Evolutionary conservation across 2,329 filamentous ascomycete species (phyloP), one percentile per base, ranked within the genome.

Genomic region (Truncatella angustata): DNA sequence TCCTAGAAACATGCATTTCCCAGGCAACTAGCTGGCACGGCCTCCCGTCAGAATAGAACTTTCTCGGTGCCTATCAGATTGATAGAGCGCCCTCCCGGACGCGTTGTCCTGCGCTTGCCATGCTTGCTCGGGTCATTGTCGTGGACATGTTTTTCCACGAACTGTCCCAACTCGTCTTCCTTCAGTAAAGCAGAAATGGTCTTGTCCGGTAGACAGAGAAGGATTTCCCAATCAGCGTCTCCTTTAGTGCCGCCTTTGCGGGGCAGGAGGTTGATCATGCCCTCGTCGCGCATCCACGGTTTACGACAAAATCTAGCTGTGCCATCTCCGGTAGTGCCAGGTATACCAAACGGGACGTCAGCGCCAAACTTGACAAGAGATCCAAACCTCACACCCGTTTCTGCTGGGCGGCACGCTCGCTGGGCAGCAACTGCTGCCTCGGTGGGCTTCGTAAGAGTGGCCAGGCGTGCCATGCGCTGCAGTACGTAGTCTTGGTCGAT

Each of bases 331-430:
- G 9, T 24, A n/a, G 54, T 47, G 12, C 57, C 57, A 3, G 57
- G 55, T 37, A 59, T 58, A 14, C 52, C 49, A 40, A 58, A 59
- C n/a, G 50, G 14, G 23, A 52, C 21, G n/a, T 55, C 51, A n/a
- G 57, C 57, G n/a, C 46, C 50, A 21, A 32, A 26, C 11, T 46
- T 28, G 3, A 43, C 40, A 12, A 45, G 51, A 20, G 49, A 54
- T 5, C 23, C 26, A 30, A 49, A 16, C 20, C 44, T 35, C 26
- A 46, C 32, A 10, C 49, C 37, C 20, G 12, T 24, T 26, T 32
- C 14, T 26, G 39, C 26, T 20, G 26, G 45, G 26, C 20, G 24
- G 14, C 16, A 20, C 34, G 46, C 45, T n/a, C 32, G 28, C 9
- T 28, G 5, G 35, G 43, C n/a, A 9, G 9, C 21, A 9, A 16